Conservation (phyloP, 164 flowering plant species). For the Aristolochia contorta region DNA sequence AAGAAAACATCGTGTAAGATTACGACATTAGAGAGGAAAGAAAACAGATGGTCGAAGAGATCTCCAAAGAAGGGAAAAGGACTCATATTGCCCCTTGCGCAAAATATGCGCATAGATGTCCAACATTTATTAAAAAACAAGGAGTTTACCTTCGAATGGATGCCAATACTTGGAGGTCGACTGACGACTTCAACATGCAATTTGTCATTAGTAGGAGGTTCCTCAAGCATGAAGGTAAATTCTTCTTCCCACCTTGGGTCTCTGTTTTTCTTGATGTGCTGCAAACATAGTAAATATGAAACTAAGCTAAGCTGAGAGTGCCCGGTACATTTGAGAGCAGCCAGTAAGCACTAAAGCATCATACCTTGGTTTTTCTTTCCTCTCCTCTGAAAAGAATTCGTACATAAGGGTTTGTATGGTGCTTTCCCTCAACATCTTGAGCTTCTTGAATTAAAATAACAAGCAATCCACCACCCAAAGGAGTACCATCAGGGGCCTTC, state of each 20-base stretch:
- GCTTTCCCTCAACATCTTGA: conserved; percentile 78
- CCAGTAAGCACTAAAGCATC: no score
- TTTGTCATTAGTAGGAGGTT: conserved; percentile 60
- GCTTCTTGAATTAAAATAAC: conserved; percentile 64
- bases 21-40: neutral
- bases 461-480: conserved; percentile 77
- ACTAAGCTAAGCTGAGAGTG: no score
- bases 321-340: no score
- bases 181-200: conserved; percentile 70
- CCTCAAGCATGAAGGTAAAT: conserved; percentile 54
- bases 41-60: neutral
- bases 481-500: conserved; percentile 82
- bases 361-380: conserved; percentile 75
- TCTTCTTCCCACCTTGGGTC: conserved; percentile 91
- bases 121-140: no score
- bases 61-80: neutral
- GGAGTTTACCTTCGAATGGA: conserved; percentile 91
- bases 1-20: neutral
- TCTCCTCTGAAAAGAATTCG: conserved; percentile 68
- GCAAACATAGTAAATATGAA: conserved; percentile 1
- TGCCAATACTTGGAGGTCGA: conserved; percentile 52
- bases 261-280: conserved; percentile 70
- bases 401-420: conserved; percentile 77
- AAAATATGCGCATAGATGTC: neutral
- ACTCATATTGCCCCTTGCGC: no score